These are phyloP conservation scores for Prunus davidiana DNA, from an alignment of 306 rosid genomes.

Conservation along the genomic window DNA sequence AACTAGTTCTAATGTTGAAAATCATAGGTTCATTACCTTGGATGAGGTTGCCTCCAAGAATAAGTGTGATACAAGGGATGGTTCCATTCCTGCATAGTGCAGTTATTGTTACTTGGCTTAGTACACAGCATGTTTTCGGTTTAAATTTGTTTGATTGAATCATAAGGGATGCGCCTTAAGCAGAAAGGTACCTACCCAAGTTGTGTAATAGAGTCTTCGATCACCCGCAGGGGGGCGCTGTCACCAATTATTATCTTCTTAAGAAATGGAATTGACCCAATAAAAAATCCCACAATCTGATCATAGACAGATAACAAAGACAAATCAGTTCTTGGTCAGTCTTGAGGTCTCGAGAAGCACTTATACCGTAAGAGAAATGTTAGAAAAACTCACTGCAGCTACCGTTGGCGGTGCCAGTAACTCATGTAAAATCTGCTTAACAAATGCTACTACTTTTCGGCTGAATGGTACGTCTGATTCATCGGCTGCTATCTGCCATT, in stretches of 20 bases:
- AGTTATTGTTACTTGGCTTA: conserved; percentile 9
- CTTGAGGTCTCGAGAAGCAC: neutral
- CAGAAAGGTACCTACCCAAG: conserved; percentile 54
- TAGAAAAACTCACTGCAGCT: conserved; percentile 57
- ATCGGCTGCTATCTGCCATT: conserved; percentile 36
- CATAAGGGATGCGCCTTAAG: neutral
- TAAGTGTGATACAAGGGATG: conserved; percentile 81
- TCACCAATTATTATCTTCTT: conserved; percentile 57
- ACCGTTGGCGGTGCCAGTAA: conserved; percentile 75
- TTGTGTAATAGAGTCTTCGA: conserved; percentile 55
- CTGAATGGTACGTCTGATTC: conserved; percentile 33
- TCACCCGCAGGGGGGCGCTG: conserved; percentile 66
- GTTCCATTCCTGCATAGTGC: conserved; percentile 60
- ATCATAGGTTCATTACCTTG: conserved; percentile 40
- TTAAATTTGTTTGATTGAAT: neutral
- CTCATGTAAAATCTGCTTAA: conserved; percentile 43
- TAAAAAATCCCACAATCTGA: conserved; percentile 71
- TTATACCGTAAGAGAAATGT: neutral
- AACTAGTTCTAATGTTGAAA: neutral
- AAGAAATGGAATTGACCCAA: conserved; percentile 66
- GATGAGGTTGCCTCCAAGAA: conserved; percentile 85
- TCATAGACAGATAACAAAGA: conserved; percentile 6
- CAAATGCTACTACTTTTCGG: conserved; percentile 29
- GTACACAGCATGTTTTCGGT: neutral
- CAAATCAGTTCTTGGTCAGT: neutral